Evolutionary conservation across 768 basidiomycete genomes (phyloP), one percentile per base, ranked within the genome.

Genomic region (Mycena venus): DNA sequence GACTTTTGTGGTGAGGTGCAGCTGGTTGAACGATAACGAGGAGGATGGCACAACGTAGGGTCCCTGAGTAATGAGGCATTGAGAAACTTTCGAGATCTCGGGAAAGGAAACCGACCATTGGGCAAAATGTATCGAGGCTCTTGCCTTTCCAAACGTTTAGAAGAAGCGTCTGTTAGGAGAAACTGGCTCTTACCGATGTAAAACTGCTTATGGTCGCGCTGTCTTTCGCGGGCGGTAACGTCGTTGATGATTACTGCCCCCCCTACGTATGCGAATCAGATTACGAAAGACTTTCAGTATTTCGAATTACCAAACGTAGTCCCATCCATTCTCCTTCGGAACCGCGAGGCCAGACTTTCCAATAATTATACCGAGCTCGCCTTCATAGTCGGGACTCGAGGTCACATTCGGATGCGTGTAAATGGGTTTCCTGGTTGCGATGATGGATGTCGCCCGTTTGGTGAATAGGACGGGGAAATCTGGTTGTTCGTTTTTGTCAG

Each of bases 161-260:
- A 6, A 49, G 8, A 9, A 23, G 23, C n/a, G 23, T 49, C n/a
- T 0, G 11, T 21, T 38, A 38, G 36, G 11, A 49, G 47, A 25
- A 49, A n/a, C 36, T 10, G 61, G 53, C 73, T 75, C 62, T 77
- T 74, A 60, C 76, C 76, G 29, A 77, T 66, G 49, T 71, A 77
- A 32, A 77, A 77, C 56, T 77, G 76, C 62, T 77, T 77, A 59
- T 77, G 76, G 70, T 77, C 76, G 62, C 76, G 73, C 68, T 77
- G 76, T 10, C 76, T 44, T 49, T 77, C 76, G 21, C 76, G 65
- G 1, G 76, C 76, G 1, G 76, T 77, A 31, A 77, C 73, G 32
- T 77, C 76, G 70, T 77, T 77, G 53, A 77, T 68, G 12, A 77
- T 77, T 2, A 75, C 66, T 19, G 76, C 76, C 9, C 76, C 76